Base-by-base conservation (phyloP, 371 early-diverging fungal genomes). In the Haplosporangium sp. region DNA sequence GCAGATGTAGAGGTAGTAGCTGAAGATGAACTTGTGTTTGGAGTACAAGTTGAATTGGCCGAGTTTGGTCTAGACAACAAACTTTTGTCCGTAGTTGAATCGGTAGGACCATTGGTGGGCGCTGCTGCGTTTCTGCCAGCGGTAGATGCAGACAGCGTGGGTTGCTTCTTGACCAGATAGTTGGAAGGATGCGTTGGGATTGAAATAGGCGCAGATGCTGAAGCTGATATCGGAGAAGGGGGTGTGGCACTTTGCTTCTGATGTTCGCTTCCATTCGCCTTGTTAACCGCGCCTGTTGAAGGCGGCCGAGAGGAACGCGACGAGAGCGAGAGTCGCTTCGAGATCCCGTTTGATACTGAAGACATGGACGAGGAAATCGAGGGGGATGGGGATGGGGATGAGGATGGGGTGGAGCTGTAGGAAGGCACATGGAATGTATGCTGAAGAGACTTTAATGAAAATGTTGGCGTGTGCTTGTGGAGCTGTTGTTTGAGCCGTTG, bases 391-490 rank as follows among this genome's bases (percentile, higher is more conserved):
- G 66, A 58, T 18, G 64, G 54, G 23, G 63, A 46, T 1, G 73
- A 55, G 13, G 68, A 74, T 12, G 54, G 52, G 61, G 60, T 61
- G 13, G 75, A 58, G 16, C 59, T 65, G 36, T 61, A 65, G 5
- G 69, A 61, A 8, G 75, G 75, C 20, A 69, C 66, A 23, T 69
- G 36, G 60, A 76, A 67, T 4, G 68, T 60, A 16, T 76, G 77
- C 43, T 71, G 77, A 13, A 76, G 55, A 7, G 77, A 76, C 20
- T 76, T 76, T 46, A 76, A 53, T 0, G 77, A 76, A 58, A 76
- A 76, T 18, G 77, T 71, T 8, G 76, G 71, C 4, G 77, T 71
- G 36, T 71, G 77, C 43, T 76, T 76, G 60, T 76, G 67, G 36
- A 76, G 60, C 54, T 76, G 77, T 43, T 71, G 71, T 23, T 76